phyloP scores from a whole-genome alignment of 306 rosid genomes.

The Pterocarpus santalinus region DNA sequence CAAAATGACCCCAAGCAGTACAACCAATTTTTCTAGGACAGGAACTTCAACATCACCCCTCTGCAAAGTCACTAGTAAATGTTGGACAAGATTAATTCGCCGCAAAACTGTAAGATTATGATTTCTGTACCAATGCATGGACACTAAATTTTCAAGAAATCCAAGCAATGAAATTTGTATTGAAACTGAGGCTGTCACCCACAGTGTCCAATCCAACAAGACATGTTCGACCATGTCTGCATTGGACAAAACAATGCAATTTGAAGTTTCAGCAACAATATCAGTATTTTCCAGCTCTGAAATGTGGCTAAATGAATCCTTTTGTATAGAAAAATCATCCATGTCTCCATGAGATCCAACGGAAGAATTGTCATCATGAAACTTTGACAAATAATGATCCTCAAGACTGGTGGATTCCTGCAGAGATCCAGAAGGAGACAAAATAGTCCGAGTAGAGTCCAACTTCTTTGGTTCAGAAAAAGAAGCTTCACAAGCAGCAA shows the following conservation, averaged over 20 bases:
- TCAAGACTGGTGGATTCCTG: constrained; percentile 74
- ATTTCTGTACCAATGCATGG: constrained; percentile 99
- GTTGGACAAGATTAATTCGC: constrained; percentile 94
- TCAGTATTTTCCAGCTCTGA: constrained; percentile 96
- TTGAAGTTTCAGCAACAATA: constrained; percentile 85
- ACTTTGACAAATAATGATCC: constrained; percentile 78
- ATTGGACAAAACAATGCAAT: constrained; percentile 97
- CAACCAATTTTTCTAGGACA: constrained; percentile 93
- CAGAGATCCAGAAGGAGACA: constrained; percentile 67
- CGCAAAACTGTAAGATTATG: constrained; percentile 97
- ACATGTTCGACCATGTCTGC: constrained; percentile 99
- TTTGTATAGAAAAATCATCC: constrained; percentile 92
- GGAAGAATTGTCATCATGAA: constrained; percentile 88
- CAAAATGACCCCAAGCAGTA: constrained; percentile 94
- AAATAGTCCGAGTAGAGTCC: constrained; percentile 59
- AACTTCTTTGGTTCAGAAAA: constrained; percentile 95
- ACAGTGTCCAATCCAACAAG: constrained; percentile 97
- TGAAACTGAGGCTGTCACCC: constrained; percentile 88
- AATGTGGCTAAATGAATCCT: constrained; percentile 91
- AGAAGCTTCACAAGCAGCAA: constrained; percentile 99
- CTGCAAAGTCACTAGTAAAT: constrained; percentile 93
- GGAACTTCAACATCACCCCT: constrained; percentile 99
- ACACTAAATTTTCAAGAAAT: constrained; percentile 96
- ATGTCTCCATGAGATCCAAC: constrained; percentile 90
- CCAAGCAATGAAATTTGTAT: constrained; percentile 96